phyloP scores from a whole-genome alignment of 148 eudicot genomes.

The Pharnaceum exiguum region DNA sequence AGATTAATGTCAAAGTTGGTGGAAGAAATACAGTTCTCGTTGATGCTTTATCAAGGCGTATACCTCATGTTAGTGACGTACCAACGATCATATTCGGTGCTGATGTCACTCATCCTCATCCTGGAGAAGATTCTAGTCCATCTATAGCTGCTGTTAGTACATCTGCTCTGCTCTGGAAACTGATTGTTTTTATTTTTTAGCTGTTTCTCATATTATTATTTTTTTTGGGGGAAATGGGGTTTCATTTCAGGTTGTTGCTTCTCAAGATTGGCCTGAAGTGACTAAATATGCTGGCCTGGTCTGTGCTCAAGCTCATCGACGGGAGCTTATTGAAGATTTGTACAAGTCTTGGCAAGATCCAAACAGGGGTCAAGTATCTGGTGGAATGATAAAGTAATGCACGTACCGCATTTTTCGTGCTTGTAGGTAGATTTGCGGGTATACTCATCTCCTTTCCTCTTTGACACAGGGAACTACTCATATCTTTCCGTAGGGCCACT shows the following conservation, averaged over 20 bases:
- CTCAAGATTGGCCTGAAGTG: conserved; percentile 85
- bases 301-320: conserved; percentile 77
- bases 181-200: not conserved
- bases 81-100: conserved; percentile 84
- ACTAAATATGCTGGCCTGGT: conserved; percentile 77
- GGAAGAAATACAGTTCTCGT: conserved; percentile 72
- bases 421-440: not conserved
- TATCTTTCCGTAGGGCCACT: conserved; percentile 69
- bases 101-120: conserved; percentile 83
- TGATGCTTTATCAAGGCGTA: conserved; percentile 59
- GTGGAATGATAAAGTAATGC: conserved; percentile 74
- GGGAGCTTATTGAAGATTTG: conserved; percentile 70
- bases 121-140: conserved; percentile 82
- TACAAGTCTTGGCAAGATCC: conserved; percentile 68
- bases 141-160: conserved; percentile 70
- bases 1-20: conserved; percentile 75
- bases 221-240: not conserved
- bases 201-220: not conserved
- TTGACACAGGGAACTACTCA: conserved; percentile 62
- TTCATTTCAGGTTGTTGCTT: conserved; percentile 59
- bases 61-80: conserved; percentile 55
- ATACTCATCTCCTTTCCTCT: not conserved
- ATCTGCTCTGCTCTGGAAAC: not conserved
- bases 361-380: conserved; percentile 42
- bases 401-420: not conserved